Conservation (phyloP, 805 yeast species). For the Metschnikowia colocasiae region DNA sequence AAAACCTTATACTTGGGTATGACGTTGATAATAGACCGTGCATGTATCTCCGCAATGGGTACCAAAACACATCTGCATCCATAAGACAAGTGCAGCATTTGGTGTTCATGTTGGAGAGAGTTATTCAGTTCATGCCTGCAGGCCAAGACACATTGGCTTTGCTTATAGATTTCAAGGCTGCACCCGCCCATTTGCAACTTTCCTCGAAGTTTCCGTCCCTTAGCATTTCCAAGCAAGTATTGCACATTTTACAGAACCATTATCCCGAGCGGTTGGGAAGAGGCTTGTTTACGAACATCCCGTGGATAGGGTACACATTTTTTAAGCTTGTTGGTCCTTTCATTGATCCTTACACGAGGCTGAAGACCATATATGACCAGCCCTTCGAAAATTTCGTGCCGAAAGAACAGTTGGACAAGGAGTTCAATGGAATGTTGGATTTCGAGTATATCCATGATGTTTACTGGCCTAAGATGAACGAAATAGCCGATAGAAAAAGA, state of each 20-base stretch:
- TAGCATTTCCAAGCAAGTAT: slow-evolving; percentile 37
- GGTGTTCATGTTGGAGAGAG: slow-evolving; percentile 54
- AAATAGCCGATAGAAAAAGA: slow-evolving; percentile 39
- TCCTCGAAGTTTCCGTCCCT: slow-evolving; percentile 47
- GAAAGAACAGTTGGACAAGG: slow-evolving; percentile 46
- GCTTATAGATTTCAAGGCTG: slow-evolving; percentile 52
- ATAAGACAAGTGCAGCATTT: slow-evolving; percentile 53
- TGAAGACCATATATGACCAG: slow-evolving; percentile 55
- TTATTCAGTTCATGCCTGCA: slow-evolving; percentile 52
- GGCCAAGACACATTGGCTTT: slow-evolving; percentile 56
- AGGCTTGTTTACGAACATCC: slow-evolving; percentile 21
- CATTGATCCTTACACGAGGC: slow-evolving; percentile 56
- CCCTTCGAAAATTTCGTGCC: slow-evolving; percentile 56
- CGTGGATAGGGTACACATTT: slow-evolving; percentile 21
- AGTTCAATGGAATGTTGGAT: slow-evolving; percentile 47
- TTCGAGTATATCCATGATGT: slow-evolving; percentile 50
- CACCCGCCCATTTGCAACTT: slow-evolving; percentile 34
- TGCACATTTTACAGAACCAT: slow-evolving; percentile 21
- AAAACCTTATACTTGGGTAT: slow-evolving; percentile 51
- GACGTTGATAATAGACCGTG: slow-evolving; percentile 54
- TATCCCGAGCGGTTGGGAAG: slow-evolving; percentile 21
- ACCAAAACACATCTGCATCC: slow-evolving; percentile 52
- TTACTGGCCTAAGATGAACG: slow-evolving; percentile 51
- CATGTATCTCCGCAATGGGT: slow-evolving; percentile 49
- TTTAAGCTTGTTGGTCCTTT: slow-evolving; percentile 28